Percentiles rank a stretch among this genome's conserved stretches.
phyloP scores from a whole-genome alignment of 306 rosid genomes.

The Dalbergia oliveri region DNA sequence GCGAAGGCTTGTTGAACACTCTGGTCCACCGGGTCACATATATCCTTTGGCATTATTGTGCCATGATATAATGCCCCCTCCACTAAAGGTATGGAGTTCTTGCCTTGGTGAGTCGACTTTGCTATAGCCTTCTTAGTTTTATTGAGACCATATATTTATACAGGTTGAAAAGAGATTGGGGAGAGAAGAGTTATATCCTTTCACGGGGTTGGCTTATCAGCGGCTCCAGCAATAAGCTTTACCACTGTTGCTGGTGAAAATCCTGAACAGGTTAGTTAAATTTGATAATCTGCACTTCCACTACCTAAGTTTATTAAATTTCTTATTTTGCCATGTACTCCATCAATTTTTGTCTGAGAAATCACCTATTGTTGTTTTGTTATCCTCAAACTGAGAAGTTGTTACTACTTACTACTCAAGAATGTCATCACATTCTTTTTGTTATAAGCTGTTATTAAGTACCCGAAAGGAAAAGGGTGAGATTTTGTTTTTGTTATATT shows the following conservation, averaged over 20 bases:
- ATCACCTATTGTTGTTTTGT: constrained; percentile 12
- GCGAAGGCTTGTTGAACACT: constrained; percentile 88
- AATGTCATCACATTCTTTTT: neutral
- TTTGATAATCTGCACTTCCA: constrained; percentile 38
- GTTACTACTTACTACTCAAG: constrained; percentile 25
- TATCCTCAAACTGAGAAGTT: constrained; percentile 30
- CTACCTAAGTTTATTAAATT: constrained; percentile 24
- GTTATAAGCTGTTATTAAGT: constrained; percentile 9
- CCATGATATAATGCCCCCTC: constrained; percentile 97
- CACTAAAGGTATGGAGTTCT: constrained; percentile 61
- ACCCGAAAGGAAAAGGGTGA: neutral
- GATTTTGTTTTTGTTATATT: constrained; percentile 23
- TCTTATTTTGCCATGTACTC: constrained; percentile 20
- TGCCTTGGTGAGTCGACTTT: constrained; percentile 46
- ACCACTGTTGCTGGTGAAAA: constrained; percentile 56
- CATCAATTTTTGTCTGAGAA: constrained; percentile 8
- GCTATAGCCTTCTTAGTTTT: constrained; percentile 30
- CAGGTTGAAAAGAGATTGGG: constrained; percentile 95
- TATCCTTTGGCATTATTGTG: constrained; percentile 89
- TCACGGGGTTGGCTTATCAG: constrained; percentile 82
- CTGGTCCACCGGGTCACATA: constrained; percentile 87
- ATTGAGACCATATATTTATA: constrained; percentile 36
- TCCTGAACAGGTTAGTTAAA: constrained; percentile 75
- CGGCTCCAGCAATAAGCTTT: constrained; percentile 74
- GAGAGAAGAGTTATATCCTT: constrained; percentile 87